These are phyloP conservation scores for Sporothrix sp. DNA, from an alignment of 2,329 filamentous ascomycete genomes.

Conservation along the genomic window DNA sequence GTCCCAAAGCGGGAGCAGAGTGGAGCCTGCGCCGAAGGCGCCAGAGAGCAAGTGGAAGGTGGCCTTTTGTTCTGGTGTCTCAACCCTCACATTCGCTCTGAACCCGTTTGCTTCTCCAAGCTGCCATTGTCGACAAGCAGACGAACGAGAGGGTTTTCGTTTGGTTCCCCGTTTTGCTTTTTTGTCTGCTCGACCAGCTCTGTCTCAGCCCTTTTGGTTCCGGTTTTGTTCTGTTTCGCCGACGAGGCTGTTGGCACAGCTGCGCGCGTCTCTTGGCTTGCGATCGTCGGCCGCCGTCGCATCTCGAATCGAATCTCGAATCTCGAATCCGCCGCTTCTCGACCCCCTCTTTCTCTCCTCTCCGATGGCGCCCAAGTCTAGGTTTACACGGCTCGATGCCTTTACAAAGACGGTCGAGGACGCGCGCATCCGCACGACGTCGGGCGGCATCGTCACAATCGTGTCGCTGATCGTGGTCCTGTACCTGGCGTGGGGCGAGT, in stretches of 20 bases:
- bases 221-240: too few species aligned
- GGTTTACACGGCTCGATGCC: slow-evolving; percentile 93
- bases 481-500: slow-evolving; percentile 89
- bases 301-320: too few species aligned
- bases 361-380: slow-evolving; percentile 76
- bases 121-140: neutral
- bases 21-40: neutral
- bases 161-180: neutral
- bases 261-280: too few species aligned
- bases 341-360: neutral
- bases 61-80: slow-evolving; percentile 3
- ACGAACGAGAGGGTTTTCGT: neutral
- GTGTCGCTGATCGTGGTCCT: slow-evolving; percentile 79
- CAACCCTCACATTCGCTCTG: neutral
- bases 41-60: slow-evolving; percentile 7
- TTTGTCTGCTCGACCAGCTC: neutral
- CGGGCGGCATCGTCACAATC: slow-evolving; percentile 90
- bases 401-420: slow-evolving; percentile 99
- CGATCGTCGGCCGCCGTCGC: too few species aligned
- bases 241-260: too few species aligned
- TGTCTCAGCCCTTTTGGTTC: too few species aligned
- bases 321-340: too few species aligned
- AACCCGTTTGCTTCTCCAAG: neutral
- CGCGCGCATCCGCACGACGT: slow-evolving; percentile 90
- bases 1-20: slow-evolving; percentile 8